Evolutionary conservation across 1,284 basidiomycete species (phyloP).

Genomic region (Pseudozyma hubeiensis): DNA sequence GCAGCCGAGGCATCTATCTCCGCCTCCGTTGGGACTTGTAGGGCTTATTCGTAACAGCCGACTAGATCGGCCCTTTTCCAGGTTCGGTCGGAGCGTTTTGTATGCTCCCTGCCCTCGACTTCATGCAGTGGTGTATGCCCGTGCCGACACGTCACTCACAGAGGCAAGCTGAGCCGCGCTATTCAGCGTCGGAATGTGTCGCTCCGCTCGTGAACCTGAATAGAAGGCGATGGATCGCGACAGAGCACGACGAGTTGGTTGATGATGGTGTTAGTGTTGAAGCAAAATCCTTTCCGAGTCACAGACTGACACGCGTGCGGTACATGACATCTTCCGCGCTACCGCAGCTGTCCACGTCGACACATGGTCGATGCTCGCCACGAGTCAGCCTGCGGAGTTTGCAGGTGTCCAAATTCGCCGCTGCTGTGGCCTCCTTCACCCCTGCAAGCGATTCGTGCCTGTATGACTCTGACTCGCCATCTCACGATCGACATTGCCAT

Average conservation of each 20-base stretch:
- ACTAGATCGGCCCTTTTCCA: slow-evolving; percentile 16
- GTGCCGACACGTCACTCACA: background rate
- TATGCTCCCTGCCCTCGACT: background rate
- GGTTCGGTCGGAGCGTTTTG: too few species aligned
- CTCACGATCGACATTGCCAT: background rate
- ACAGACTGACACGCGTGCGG: slow-evolving; percentile 3
- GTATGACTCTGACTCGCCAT: slow-evolving; percentile 8
- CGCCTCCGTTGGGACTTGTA: slow-evolving; percentile 12
- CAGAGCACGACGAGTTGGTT: background rate
- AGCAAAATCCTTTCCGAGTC: slow-evolving; percentile 7
- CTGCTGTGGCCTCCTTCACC: background rate
- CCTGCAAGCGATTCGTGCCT: background rate
- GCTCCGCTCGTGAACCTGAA: background rate
- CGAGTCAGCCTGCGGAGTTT: slow-evolving; percentile 1
- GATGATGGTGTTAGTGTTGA: slow-evolving; percentile 1
- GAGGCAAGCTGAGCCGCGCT: background rate
- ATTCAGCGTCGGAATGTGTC: background rate
- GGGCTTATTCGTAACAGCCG: slow-evolving; percentile 2
- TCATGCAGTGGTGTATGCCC: background rate
- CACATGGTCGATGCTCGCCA: background rate
- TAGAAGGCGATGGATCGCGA: slow-evolving; percentile 1
- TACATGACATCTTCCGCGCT: slow-evolving; percentile 9
- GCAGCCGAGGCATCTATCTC: slow-evolving; percentile 3
- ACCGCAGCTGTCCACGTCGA: background rate
- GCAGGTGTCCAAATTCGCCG: slow-evolving; percentile 7